phyloP scores from a whole-genome alignment of 2,329 filamentous ascomycete species.

The Pseudogymnoascus sp. region DNA sequence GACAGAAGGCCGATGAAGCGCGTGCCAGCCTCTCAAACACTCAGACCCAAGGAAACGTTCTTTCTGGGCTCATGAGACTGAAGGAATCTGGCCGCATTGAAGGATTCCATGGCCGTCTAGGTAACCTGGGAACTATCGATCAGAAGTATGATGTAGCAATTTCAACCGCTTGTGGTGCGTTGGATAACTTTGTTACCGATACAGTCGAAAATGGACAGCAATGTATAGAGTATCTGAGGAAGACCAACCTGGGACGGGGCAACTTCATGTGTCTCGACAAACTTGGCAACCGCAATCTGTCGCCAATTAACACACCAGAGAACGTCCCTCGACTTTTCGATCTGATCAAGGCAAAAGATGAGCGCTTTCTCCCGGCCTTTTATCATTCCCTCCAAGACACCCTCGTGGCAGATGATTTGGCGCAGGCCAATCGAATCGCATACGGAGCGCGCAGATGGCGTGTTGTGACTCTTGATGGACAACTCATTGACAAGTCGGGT shows the following conservation, averaged over 20 bases:
- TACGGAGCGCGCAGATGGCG: slow-evolving; percentile 92
- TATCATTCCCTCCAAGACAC: slow-evolving; percentile 95
- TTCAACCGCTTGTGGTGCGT: slow-evolving; percentile 82
- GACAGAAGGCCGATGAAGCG: slow-evolving; percentile 94
- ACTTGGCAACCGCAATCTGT: slow-evolving; percentile 69
- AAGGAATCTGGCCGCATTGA: slow-evolving; percentile 95
- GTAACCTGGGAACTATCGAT: slow-evolving; percentile 90
- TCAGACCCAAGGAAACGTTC: slow-evolving; percentile 87
- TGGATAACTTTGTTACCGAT: slow-evolving; percentile 96
- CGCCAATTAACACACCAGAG: slow-evolving; percentile 79
- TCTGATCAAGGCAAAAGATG: slow-evolving; percentile 79
- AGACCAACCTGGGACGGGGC: slow-evolving; percentile 92
- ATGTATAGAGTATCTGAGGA: slow-evolving; percentile 94
- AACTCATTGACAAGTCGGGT: slow-evolving; percentile 95
- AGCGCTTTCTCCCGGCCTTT: slow-evolving; percentile 82
- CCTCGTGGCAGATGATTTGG: slow-evolving; percentile 81
- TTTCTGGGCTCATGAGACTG: slow-evolving; percentile 86
- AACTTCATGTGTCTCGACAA: slow-evolving; percentile 97
- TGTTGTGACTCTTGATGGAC: slow-evolving; percentile 89
- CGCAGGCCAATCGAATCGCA: slow-evolving; percentile 95
- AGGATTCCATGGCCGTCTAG: slow-evolving; percentile 90
- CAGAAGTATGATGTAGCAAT: slow-evolving; percentile 95
- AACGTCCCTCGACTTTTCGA: slow-evolving; percentile 90
- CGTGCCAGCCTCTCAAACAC: slow-evolving; percentile 82
- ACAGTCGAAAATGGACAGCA: slow-evolving; percentile 94